A percentile compares a stretch with the other conserved stretches of the same genome.
These are phyloP conservation scores for Aspergillus saccharolyticus DNA, from an alignment of 495 filamentous ascomycete species.

Conservation along the genomic window DNA sequence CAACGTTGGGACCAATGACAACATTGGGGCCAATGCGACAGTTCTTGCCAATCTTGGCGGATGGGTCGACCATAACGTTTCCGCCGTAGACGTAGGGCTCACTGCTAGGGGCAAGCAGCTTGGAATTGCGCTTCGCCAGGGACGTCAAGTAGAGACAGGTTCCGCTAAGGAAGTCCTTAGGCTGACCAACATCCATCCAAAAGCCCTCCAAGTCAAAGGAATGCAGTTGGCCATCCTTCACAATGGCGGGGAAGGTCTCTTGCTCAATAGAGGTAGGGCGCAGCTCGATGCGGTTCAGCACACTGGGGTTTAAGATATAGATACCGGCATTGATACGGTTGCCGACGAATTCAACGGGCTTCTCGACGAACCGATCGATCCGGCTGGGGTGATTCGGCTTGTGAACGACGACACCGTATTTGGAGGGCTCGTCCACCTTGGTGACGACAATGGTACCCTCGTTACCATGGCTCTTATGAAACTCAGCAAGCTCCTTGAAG, in stretches of 20 bases:
- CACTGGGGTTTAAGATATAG: conserved; percentile 94
- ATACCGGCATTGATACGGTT: conserved; percentile 99
- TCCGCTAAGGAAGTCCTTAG: conserved; percentile 95
- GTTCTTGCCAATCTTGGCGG: conserved; percentile 95
- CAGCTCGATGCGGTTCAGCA: conserved; percentile 87
- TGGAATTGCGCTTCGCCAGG: conserved; percentile 86
- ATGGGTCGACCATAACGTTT: conserved; percentile 93
- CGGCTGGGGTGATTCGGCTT: conserved; percentile 86
- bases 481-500: conserved; percentile 77
- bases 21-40: conserved; percentile 98
- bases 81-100: conserved; percentile 87
- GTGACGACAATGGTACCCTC: conserved; percentile 99
- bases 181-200: conserved; percentile 99
- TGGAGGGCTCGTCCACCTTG: conserved; percentile 98
- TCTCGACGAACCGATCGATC: conserved; percentile 99
- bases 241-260: conserved; percentile 97
- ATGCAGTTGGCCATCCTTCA: conserved; percentile 86
- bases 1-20: conserved; percentile 90
- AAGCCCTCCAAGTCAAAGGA: conserved; percentile 98
- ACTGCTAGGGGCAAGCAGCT: conserved; percentile 68
- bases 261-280: conserved; percentile 99
- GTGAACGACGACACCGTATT: conserved; percentile 98
- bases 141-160: conserved; percentile 96
- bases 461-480: conserved; percentile 88
- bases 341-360: conserved; percentile 97